Evolutionary conservation across 2,329 filamentous ascomycete species (phyloP).

Genomic region (Teratosphaeria nubilosa): DNA sequence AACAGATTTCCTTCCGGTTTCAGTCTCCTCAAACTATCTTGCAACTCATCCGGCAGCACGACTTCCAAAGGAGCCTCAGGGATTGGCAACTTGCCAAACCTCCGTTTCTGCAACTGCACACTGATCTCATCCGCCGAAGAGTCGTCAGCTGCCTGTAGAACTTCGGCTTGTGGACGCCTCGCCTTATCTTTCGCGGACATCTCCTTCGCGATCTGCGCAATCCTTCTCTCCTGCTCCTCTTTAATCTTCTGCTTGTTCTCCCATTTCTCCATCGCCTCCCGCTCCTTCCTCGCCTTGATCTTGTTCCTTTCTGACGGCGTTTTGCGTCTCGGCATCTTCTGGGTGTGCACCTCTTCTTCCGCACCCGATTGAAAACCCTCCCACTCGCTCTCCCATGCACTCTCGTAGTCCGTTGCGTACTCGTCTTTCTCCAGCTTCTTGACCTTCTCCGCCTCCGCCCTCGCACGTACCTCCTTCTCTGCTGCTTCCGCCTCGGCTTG

Average conservation of each 20-base stretch:
- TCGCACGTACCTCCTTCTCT: slow-evolving; percentile 56
- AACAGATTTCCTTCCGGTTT: slow-evolving; percentile 95
- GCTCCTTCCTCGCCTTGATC: slow-evolving; percentile 78
- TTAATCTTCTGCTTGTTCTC: slow-evolving; percentile 65
- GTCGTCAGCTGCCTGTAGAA: slow-evolving; percentile 1
- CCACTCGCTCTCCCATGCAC: slow-evolving; percentile 81
- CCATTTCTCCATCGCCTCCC: slow-evolving; percentile 66
- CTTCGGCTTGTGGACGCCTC: slow-evolving; percentile 11
- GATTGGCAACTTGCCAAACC: slow-evolving; percentile 61
- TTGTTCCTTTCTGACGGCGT: slow-evolving; percentile 79
- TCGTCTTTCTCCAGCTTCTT: slow-evolving; percentile 65
- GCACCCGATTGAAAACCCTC: slow-evolving; percentile 44
- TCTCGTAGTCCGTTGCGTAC: slow-evolving; percentile 52
- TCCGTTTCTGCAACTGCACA: slow-evolving; percentile 51
- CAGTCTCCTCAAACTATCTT: slow-evolving; percentile 39
- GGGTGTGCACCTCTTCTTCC: slow-evolving; percentile 50
- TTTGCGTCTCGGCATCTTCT: slow-evolving; percentile 72
- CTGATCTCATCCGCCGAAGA: slow-evolving; percentile 23
- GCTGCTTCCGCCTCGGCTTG: slow-evolving; percentile 56
- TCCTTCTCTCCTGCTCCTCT: slow-evolving; percentile 58
- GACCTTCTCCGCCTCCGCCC: slow-evolving; percentile 64
- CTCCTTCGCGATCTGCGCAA: slow-evolving; percentile 60
- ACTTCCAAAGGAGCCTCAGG: slow-evolving; percentile 54
- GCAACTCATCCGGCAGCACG: slow-evolving; percentile 40
- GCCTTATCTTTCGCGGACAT: slow-evolving; percentile 49